These are phyloP conservation scores for Phoenix roebelenii DNA, from an alignment of 176 grass and related monocot species.

Conservation along the genomic window DNA sequence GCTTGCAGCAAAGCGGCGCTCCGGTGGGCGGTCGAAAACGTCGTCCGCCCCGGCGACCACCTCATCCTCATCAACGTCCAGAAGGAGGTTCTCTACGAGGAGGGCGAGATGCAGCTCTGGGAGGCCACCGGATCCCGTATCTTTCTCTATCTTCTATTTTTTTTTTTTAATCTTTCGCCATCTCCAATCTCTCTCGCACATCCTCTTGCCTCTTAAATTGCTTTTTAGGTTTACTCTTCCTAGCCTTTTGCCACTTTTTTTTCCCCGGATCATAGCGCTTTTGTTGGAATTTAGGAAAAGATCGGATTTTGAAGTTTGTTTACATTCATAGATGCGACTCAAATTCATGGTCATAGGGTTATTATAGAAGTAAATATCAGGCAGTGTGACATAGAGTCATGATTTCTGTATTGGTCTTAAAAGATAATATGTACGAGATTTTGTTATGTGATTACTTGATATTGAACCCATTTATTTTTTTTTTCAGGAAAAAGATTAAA, in stretches of 20 bases:
- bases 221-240: not conserved
- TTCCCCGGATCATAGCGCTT: slow-evolving; percentile 5
- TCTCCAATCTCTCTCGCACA: too few relatives aligned
- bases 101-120: slow-evolving; percentile 71
- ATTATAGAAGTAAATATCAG: too few relatives aligned
- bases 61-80: slow-evolving; percentile 49
- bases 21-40: slow-evolving; percentile 60
- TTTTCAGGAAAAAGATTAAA: too few relatives aligned
- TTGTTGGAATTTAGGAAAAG: slow-evolving; percentile 1
- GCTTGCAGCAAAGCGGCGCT: slow-evolving; percentile 54
- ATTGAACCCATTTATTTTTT: too few relatives aligned
- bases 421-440: too few relatives aligned
- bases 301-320: not conserved
- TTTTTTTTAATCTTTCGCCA: too few relatives aligned
- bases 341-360: not conserved
- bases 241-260: not conserved
- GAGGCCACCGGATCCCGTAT: slow-evolving; percentile 53
- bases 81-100: slow-evolving; percentile 63
- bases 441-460: too few relatives aligned
- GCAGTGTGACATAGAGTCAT: too few relatives aligned
- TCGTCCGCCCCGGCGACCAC: slow-evolving; percentile 54
- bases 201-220: too few relatives aligned
- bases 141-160: not conserved
- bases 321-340: not conserved
- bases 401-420: too few relatives aligned